These are phyloP conservation scores for Mrakia gelida DNA, from an alignment of 768 basidiomycete genomes.

Conservation along the genomic window DNA sequence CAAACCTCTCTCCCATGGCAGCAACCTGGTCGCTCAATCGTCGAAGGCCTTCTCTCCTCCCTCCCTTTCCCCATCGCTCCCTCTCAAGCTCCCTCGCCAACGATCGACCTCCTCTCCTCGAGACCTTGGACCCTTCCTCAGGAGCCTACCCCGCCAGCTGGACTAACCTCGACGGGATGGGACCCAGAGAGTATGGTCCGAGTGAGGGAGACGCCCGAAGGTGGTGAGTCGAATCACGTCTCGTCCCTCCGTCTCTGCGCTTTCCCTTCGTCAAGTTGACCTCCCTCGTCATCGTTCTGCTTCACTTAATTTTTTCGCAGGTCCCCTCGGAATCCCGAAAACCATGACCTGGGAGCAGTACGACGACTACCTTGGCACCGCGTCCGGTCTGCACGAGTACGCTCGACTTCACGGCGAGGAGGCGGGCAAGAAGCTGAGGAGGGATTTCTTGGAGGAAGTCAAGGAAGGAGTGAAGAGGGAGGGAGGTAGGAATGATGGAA, in stretches of 20 bases:
- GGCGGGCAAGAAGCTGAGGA: conserved; percentile 56
- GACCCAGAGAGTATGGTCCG: conserved; percentile 36
- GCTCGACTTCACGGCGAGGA: conserved; percentile 63
- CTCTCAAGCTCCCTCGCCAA: conserved; percentile 8
- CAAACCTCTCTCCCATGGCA: conserved; percentile 62
- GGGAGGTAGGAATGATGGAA: conserved; percentile 33
- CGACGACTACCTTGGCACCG: conserved; percentile 64
- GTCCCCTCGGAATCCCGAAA: conserved; percentile 57
- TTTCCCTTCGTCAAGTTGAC: background rate
- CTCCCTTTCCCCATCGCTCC: conserved; percentile 50
- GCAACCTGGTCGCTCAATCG: conserved; percentile 70
- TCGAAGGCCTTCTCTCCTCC: conserved; percentile 64
- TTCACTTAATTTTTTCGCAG: conserved; percentile 40
- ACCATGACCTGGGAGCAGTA: conserved; percentile 63
- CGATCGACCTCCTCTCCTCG: conserved; percentile 25
- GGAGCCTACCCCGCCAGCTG: background rate
- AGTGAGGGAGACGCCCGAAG: conserved; percentile 41
- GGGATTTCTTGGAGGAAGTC: conserved; percentile 57
- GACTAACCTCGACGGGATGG: conserved; percentile 26
- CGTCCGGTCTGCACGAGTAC: conserved; percentile 65
- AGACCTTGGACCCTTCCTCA: background rate
- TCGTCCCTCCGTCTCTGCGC: background rate
- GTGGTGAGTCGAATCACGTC: conserved; percentile 40
- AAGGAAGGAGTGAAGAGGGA: conserved; percentile 33
- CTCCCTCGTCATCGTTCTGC: background rate